These are phyloP conservation scores for Russula sp. DNA, from an alignment of 768 basidiomycete species.

Conservation along the genomic window DNA sequence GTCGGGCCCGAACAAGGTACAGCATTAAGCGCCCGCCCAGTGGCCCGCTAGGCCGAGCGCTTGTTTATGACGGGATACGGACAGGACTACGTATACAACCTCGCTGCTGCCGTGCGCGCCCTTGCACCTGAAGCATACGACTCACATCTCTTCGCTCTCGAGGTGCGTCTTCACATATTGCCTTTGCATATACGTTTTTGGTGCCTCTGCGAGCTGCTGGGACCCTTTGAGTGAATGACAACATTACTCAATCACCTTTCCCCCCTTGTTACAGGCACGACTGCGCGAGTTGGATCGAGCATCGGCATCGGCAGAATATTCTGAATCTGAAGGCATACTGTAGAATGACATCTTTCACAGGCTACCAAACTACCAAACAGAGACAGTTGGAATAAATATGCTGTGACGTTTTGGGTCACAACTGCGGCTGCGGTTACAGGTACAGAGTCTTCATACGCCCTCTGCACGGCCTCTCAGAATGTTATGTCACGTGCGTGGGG, in stretches of 20 bases:
- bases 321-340: no score
- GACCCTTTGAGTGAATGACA: no score
- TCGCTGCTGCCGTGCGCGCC: constrained; percentile 67
- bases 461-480: neutral
- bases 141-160: constrained; percentile 71
- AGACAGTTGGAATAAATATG: neutral
- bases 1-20: constrained; percentile 86
- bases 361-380: neutral
- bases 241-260: neutral
- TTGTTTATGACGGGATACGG: no score
- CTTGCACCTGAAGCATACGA: constrained; percentile 75
- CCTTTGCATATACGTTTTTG: neutral
- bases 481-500: constrained; percentile 18
- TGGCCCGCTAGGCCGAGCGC: no score
- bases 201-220: neutral
- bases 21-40: no score
- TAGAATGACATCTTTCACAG: neutral
- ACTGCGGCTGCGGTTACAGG: neutral
- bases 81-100: constrained; percentile 84
- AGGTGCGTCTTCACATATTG: constrained; percentile 45
- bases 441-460: constrained; percentile 44
- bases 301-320: neutral
- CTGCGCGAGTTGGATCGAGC: constrained; percentile 24
- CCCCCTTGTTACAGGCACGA: constrained; percentile 8
- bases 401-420: neutral